These are phyloP conservation scores for Arthroderma sp. DNA, from an alignment of 2,329 filamentous ascomycete species.

Conservation along the genomic window DNA sequence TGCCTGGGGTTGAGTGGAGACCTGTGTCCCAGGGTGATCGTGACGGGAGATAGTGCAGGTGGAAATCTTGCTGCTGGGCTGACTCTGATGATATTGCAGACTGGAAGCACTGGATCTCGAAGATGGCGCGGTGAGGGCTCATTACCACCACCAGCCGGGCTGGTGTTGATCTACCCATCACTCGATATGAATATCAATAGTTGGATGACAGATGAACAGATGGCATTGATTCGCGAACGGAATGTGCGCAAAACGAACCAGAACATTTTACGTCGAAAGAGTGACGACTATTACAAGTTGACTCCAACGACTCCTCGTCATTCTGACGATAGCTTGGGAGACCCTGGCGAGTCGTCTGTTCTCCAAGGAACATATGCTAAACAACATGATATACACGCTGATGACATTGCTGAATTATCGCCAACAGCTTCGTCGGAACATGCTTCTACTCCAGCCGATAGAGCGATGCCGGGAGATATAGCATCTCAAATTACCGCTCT, in stretches of 20 bases:
- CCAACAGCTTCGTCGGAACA: conserved; percentile 16
- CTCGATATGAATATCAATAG: conserved; percentile 96
- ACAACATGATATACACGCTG: conserved; percentile 2
- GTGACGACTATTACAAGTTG: conserved; percentile 72
- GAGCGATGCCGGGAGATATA: conserved; percentile 19
- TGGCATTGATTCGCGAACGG: conserved; percentile 81
- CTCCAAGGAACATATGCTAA: conserved; percentile 20
- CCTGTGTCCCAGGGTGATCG: conserved; percentile 51
- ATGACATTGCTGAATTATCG: conserved; percentile 3
- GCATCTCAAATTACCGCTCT: conserved; percentile 24
- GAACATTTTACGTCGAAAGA: conserved; percentile 68
- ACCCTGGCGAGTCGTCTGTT: conserved; percentile 5
- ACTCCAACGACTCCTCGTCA: conserved; percentile 69
- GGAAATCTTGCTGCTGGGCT: conserved; percentile 70
- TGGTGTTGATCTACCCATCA: conserved; percentile 78
- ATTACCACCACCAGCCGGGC: conserved; percentile 61
- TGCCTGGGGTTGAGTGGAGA: conserved; percentile 63
- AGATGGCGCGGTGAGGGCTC: conserved; percentile 44
- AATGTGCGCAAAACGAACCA: conserved; percentile 64
- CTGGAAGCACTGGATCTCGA: conserved; percentile 44
- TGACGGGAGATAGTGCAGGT: conserved; percentile 70
- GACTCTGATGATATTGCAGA: conserved; percentile 80
- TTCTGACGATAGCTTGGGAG: conserved; percentile 59
- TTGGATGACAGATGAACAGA: conserved; percentile 98
- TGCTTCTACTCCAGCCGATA: conserved; percentile 13